These are phyloP conservation scores for Sporothrix euskadiensis DNA, from an alignment of 2,329 filamentous ascomycete genomes.

Conservation along the genomic window DNA sequence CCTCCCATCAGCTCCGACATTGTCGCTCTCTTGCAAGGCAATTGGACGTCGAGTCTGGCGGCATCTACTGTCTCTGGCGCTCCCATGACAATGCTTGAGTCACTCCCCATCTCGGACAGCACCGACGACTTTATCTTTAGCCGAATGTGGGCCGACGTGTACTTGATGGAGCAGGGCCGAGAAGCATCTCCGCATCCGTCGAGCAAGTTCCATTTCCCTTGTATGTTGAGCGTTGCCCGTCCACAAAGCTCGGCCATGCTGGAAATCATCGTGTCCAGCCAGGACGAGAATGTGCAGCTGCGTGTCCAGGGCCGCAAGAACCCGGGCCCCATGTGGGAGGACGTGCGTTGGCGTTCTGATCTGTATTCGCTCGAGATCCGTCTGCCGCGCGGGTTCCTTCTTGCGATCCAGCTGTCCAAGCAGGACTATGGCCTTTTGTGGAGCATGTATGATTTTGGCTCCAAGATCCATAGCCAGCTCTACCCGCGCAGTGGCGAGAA, in stretches of 20 bases:
- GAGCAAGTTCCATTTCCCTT: slow-evolving; percentile 69
- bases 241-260: slow-evolving; percentile 68
- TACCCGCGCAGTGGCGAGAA: slow-evolving; percentile 69
- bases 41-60: slow-evolving; percentile 52
- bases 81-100: slow-evolving; percentile 60
- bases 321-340: slow-evolving; percentile 73
- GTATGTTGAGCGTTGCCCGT: slow-evolving; percentile 73
- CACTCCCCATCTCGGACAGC: slow-evolving; percentile 76
- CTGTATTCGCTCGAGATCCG: slow-evolving; percentile 65
- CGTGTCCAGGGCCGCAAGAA: slow-evolving; percentile 68
- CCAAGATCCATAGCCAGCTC: slow-evolving; percentile 71
- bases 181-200: slow-evolving; percentile 46
- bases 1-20: slow-evolving; percentile 72
- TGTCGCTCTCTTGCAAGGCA: slow-evolving; percentile 67
- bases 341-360: slow-evolving; percentile 76
- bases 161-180: slow-evolving; percentile 70
- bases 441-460: slow-evolving; percentile 83
- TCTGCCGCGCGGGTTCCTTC: slow-evolving; percentile 72
- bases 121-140: slow-evolving; percentile 74
- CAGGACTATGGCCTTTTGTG: slow-evolving; percentile 77
- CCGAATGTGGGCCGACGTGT: slow-evolving; percentile 72
- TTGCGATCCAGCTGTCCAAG: slow-evolving; percentile 70
- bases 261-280: slow-evolving; percentile 73
- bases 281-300: slow-evolving; percentile 75
- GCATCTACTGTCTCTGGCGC: slow-evolving; percentile 50